Conservation (phyloP, 306 rosid species). For the Prunus mongolica region DNA sequence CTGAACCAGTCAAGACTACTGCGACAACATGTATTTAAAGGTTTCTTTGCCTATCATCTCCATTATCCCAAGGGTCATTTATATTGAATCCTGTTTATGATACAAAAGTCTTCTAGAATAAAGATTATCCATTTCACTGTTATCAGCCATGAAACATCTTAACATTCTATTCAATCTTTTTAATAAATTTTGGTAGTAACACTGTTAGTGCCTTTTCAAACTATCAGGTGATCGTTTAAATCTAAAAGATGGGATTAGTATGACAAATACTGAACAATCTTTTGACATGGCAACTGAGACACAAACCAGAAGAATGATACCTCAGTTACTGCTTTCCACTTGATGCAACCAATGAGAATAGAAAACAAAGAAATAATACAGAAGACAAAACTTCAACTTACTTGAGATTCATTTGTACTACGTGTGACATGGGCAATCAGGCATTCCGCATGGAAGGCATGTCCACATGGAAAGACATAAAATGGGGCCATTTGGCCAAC, state of each 20-base stretch:
- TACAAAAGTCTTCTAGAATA: background rate
- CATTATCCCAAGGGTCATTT: background rate
- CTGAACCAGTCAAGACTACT: background rate
- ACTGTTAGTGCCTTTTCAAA: background rate
- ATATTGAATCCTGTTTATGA: background rate
- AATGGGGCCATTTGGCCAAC: constrained; percentile 93
- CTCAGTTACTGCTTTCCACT: background rate
- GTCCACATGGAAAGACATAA: constrained; percentile 94
- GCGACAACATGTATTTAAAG: background rate
- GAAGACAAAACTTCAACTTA: constrained; percentile 30
- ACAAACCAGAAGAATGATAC: background rate
- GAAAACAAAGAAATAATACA: background rate
- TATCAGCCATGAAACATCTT: background rate
- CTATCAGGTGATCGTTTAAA: background rate
- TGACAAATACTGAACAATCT: background rate
- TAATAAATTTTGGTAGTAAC: background rate
- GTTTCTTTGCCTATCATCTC: background rate
- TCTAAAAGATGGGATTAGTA: background rate
- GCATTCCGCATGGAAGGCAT: constrained; percentile 87
- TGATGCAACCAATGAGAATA: background rate
- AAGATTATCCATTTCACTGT: background rate
- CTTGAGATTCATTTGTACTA: constrained; percentile 68
- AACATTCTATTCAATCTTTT: background rate
- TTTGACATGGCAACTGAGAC: background rate
- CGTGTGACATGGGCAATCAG: constrained; percentile 93